Percentiles rank a stretch among this genome's conserved stretches.
These are phyloP conservation scores for Trichophyton simii DNA, from an alignment of 2,329 filamentous ascomycete genomes.

Conservation along the genomic window DNA sequence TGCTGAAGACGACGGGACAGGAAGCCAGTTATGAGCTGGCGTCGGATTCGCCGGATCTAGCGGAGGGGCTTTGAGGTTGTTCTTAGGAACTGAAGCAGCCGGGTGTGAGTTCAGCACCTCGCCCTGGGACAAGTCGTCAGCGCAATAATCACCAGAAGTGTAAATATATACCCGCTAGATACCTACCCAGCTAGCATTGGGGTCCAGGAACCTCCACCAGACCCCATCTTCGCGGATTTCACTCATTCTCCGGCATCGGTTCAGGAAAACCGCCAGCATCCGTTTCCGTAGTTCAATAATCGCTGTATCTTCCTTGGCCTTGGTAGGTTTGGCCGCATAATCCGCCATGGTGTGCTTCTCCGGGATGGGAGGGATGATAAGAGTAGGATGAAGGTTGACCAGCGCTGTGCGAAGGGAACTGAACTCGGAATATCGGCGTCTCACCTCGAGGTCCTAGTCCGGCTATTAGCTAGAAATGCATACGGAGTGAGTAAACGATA, in stretches of 20 bases:
- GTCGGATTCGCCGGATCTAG: constrained; percentile 88
- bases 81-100: constrained; percentile 82
- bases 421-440: constrained; percentile 92
- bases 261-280: constrained; percentile 92
- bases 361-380: constrained; percentile 91
- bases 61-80: constrained; percentile 87
- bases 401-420: constrained; percentile 79
- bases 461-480: constrained; percentile 2
- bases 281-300: constrained; percentile 95
- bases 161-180: constrained; percentile 11
- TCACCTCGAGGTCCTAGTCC: constrained; percentile 77
- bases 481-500: constrained; percentile 2
- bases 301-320: constrained; percentile 90
- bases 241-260: constrained; percentile 85
- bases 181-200: constrained; percentile 93
- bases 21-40: constrained; percentile 73
- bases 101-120: constrained; percentile 93
- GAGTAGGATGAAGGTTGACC: constrained; percentile 80
- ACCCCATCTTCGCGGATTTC: constrained; percentile 85
- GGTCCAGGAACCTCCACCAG: constrained; percentile 95
- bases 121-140: constrained; percentile 42
- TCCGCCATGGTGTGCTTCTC: constrained; percentile 99
- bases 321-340: constrained; percentile 94
- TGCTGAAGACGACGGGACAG: constrained; percentile 70
- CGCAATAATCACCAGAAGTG: neutral